Evolutionary conservation across 257 asterid species (phyloP), one percentile per base, ranked within the genome.

Genomic region (Perilla frutescens): DNA sequence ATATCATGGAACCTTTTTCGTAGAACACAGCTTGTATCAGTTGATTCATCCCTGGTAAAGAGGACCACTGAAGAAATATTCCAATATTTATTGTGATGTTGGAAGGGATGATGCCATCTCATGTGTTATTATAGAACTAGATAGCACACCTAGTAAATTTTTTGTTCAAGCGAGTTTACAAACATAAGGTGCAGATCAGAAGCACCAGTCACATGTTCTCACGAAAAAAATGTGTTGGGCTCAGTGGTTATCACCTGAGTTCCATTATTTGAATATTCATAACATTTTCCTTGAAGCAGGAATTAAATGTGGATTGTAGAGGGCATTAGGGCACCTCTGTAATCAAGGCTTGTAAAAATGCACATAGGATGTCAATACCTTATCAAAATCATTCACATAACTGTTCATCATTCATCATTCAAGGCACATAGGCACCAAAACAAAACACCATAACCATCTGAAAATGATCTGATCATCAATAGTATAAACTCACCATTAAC

Each of bases 401-500:
- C 1, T 3, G 5, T 36, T 50, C 39, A 36, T 4, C 39, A 4
- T 36, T 50, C 39, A 36, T 8, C 39, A 4, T 68, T 51, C 2
- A 51, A 15, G 51, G n/a, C 32, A 32, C 2, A 15, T 8, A 43
- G 7, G 34, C 14, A 31, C 13, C 49, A 34, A 71, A 60, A 2
- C 13, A 56, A 7, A 61, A 49, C 41, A 20, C 44, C 43, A 72
- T 15, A 20, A 48, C 37, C 37, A 4, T 2, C 3, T 34, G 1
- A 34, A 34, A 34, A 34, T 4, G 4, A 34, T 34, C 4, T 0
- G 4, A 34, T 34, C 37, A 34, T 34, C 37, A 43, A 55, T 10
- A 34, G 10, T 58, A 45, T 13, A 8, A 80, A 57, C 90, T 78
- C 68, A 95, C 98, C 98, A 61, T 92, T 90, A 39, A 92, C 91